Conservation (phyloP, 208 protist genomes). For the Angomonas ambiguus region DNA sequence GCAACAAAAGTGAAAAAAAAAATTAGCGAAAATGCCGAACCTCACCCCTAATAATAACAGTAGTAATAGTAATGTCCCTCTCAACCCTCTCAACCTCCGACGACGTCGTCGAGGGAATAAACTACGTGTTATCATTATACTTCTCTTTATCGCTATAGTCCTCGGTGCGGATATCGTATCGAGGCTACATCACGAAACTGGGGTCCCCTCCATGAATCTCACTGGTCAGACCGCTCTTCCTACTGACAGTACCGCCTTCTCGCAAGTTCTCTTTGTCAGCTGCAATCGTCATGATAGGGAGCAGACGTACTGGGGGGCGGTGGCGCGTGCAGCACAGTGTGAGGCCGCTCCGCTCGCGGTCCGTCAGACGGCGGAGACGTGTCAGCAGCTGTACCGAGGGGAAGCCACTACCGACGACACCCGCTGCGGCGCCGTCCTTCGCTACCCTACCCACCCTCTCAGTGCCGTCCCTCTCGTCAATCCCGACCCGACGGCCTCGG, state of each 20-base stretch:
- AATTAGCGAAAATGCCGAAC: too few species aligned
- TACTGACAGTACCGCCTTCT: constrained; percentile 4
- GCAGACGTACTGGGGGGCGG: constrained; percentile 63
- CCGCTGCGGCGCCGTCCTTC: background rate
- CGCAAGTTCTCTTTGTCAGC: constrained; percentile 67
- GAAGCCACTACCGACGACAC: background rate
- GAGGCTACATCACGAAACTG: background rate
- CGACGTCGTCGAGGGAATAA: too few species aligned
- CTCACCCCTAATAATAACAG: too few species aligned
- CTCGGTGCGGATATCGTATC: background rate
- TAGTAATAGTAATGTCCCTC: too few species aligned
- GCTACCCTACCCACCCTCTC: background rate
- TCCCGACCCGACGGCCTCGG: background rate
- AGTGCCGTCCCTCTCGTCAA: background rate
- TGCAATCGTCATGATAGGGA: constrained; percentile 67
- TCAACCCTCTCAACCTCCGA: too few species aligned
- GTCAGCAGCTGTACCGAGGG: background rate
- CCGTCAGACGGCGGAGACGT: background rate
- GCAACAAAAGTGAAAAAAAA: too few species aligned
- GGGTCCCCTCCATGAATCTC: background rate
- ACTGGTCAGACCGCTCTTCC: background rate
- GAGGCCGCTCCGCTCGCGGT: constrained; percentile 21
- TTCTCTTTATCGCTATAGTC: constrained; percentile 10
- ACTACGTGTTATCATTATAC: constrained; percentile 5
- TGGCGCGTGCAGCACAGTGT: constrained; percentile 41